Conservation (phyloP, 2,329 filamentous ascomycete genomes). For the Rutstroemia sydowiana region DNA sequence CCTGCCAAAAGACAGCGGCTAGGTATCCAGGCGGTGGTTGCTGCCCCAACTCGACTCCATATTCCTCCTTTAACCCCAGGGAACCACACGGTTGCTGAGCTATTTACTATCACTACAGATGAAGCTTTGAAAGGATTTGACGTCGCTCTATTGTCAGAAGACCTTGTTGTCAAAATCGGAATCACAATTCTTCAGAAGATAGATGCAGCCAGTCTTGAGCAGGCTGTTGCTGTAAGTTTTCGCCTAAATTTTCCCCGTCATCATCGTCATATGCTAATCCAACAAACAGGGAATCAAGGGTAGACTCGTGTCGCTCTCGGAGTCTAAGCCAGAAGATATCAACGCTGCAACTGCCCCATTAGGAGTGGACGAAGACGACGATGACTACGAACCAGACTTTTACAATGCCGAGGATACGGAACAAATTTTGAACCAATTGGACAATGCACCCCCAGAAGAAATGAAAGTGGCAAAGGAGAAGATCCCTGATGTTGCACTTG, state of each 20-base stretch:
- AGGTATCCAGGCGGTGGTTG: conserved; percentile 39
- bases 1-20: conserved; percentile 74
- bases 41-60: conserved; percentile 17
- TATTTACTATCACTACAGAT: conserved; percentile 81
- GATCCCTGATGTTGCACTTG: conserved; percentile 45
- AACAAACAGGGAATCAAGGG: conserved; percentile 41
- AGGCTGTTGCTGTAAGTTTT: conserved; percentile 61
- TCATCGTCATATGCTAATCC: conserved; percentile 7
- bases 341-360: conserved; percentile 54
- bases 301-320: conserved; percentile 34
- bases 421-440: conserved; percentile 70
- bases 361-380: conserved; percentile 71
- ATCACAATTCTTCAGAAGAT: conserved; percentile 69
- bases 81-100: conserved; percentile 68
- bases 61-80: conserved; percentile 67
- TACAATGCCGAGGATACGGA: conserved; percentile 65
- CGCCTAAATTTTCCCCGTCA: not conserved
- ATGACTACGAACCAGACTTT: conserved; percentile 89
- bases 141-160: conserved; percentile 67
- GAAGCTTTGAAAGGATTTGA: conserved; percentile 71
- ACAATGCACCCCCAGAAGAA: conserved; percentile 56
- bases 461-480: conserved; percentile 33
- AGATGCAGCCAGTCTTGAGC: conserved; percentile 59
- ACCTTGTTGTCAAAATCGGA: conserved; percentile 74
- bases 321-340: conserved; percentile 29